Evolutionary conservation across 768 basidiomycete genomes (phyloP).

Genomic region (Lactifluus piperatus): DNA sequence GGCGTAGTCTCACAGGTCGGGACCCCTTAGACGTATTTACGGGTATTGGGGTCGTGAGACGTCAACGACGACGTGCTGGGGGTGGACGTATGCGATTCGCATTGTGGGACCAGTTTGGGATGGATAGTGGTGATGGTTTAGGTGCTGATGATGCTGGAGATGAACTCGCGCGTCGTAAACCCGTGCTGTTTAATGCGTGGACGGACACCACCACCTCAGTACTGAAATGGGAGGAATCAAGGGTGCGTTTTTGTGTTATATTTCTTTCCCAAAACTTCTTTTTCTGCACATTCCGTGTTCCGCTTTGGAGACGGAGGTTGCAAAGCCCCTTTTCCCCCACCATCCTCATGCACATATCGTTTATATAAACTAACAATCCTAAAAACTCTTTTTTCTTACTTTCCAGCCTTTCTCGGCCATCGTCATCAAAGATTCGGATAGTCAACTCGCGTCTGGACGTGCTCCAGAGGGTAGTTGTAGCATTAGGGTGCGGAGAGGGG

Average conservation of each 20-base stretch:
- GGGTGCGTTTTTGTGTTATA: neutral
- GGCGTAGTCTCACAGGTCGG: neutral
- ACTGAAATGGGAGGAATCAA: slow-evolving; percentile 5
- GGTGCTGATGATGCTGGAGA: neutral
- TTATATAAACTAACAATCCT: no score
- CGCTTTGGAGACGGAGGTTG: no score
- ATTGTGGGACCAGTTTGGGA: neutral
- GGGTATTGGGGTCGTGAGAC: neutral
- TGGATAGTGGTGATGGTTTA: neutral
- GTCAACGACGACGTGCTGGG: neutral
- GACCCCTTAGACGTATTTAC: neutral
- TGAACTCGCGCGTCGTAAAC: neutral
- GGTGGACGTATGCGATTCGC: neutral
- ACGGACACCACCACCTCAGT: no score
- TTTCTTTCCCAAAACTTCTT: no score
- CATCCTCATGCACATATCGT: no score
- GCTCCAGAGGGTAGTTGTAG: neutral
- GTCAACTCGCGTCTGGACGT: neutral
- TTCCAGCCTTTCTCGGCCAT: slow-evolving; percentile 12
- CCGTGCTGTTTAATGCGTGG: slow-evolving; percentile 16
- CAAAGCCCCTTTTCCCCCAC: no score
- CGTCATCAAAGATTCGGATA: neutral
- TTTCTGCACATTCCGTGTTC: no score
- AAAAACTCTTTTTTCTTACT: neutral
- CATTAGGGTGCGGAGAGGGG: no score